Evolutionary conservation across 139 green algal species (phyloP).

Genomic region (Chlamydomonas applanata): DNA sequence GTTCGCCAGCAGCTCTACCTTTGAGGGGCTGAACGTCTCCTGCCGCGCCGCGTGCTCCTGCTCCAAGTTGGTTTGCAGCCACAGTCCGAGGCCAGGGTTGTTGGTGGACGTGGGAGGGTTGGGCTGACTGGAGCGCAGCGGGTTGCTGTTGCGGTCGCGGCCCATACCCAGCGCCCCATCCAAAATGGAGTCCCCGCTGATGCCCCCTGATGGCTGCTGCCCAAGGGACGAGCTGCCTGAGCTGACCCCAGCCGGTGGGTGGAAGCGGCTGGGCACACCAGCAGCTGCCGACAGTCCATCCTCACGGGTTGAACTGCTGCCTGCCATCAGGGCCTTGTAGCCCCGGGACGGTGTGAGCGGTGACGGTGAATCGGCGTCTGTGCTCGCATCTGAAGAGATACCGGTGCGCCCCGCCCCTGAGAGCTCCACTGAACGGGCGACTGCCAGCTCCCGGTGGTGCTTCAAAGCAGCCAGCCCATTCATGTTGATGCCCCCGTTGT

Average conservation of each 20-base stretch:
- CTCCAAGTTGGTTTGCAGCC: conserved; percentile 19
- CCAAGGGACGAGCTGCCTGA: not conserved
- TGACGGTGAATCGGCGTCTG: not conserved
- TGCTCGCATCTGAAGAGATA: not conserved
- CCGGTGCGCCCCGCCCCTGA: too few relatives aligned
- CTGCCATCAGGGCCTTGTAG: not conserved
- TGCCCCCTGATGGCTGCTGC: conserved; percentile 6
- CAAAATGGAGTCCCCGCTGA: not conserved
- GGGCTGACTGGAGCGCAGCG: not conserved
- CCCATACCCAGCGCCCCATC: not conserved
- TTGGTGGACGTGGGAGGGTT: not conserved
- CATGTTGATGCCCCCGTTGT: not conserved
- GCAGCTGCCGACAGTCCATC: too few relatives aligned
- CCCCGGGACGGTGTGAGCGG: conserved; percentile 14
- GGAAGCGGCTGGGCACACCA: too few relatives aligned
- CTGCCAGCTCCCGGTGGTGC: conserved; percentile 4
- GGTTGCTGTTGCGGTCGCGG: not conserved
- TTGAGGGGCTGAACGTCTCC: conserved; percentile 45
- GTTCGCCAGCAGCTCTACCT: conserved; percentile 42
- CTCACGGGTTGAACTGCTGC: not conserved
- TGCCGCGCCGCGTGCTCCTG: conserved; percentile 23
- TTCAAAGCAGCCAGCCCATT: not conserved
- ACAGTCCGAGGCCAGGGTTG: conserved; percentile 8
- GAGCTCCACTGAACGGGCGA: not conserved
- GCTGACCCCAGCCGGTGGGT: not conserved